Percentiles rank a stretch among this genome's conserved stretches.
phyloP scores from a whole-genome alignment of 2,329 filamentous ascomycete genomes.

The Aspergillus candidus region DNA sequence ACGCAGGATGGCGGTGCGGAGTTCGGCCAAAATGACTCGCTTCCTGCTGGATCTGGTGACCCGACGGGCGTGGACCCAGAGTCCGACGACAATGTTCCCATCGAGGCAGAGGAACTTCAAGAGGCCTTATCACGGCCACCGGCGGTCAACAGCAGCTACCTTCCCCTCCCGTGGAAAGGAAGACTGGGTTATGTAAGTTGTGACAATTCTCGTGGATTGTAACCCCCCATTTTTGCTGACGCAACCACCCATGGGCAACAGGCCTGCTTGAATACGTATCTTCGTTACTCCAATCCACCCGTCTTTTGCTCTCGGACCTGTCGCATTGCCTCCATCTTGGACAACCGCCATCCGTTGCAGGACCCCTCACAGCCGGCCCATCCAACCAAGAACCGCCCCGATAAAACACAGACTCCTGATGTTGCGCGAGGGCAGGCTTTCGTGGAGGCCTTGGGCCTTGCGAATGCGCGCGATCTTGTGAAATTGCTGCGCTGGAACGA shows the following conservation, averaged over 20 bases:
- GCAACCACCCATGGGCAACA: conserved; percentile 22
- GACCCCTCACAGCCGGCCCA: conserved; percentile 74
- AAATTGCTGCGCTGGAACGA: conserved; percentile 93
- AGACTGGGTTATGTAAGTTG: conserved; percentile 73
- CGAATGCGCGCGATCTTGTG: conserved; percentile 73
- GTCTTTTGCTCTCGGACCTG: conserved; percentile 90
- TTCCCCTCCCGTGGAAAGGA: conserved; percentile 87
- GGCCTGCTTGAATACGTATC: conserved; percentile 90
- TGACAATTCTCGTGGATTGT: neutral
- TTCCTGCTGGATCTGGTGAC: conserved; percentile 16
- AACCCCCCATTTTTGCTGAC: neutral
- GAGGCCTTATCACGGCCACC: conserved; percentile 59
- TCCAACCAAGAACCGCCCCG: conserved; percentile 76
- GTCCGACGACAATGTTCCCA: conserved; percentile 46
- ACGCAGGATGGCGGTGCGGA: neutral
- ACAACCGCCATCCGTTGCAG: conserved; percentile 74
- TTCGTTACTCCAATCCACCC: conserved; percentile 72
- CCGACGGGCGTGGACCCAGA: conserved; percentile 44
- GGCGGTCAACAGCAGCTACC: conserved; percentile 71
- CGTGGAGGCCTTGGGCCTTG: conserved; percentile 69
- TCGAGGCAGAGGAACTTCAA: conserved; percentile 53
- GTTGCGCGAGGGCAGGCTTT: conserved; percentile 62
- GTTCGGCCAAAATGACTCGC: neutral
- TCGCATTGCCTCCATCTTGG: conserved; percentile 81
- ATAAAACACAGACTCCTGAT: conserved; percentile 64